Evolutionary conservation across 106 monocot genomes (phyloP).

Genomic region (Allium sativum): DNA sequence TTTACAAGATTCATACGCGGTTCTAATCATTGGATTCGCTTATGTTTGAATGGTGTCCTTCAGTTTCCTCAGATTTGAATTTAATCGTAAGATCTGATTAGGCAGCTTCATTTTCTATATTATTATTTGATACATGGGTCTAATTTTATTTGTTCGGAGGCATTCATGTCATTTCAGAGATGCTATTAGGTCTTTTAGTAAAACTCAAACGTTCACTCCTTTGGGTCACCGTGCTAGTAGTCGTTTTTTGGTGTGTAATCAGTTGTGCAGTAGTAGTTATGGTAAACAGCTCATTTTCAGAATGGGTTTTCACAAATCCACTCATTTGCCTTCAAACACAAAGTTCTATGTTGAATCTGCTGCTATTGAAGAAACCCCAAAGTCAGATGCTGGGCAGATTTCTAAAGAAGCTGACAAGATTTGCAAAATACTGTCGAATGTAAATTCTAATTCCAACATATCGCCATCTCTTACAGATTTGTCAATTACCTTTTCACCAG

Average conservation of each 20-base stretch:
- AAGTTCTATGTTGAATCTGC: slow-evolving; percentile 29
- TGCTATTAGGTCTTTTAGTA: background rate
- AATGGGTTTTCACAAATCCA: slow-evolving; percentile 1
- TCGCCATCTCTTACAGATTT: slow-evolving; percentile 24
- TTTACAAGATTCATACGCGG: background rate
- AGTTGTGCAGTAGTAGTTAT: background rate
- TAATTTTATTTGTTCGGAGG: background rate
- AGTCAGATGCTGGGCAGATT: slow-evolving; percentile 1
- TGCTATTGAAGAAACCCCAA: background rate
- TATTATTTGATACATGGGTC: slow-evolving; percentile 1
- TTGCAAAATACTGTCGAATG: slow-evolving; percentile 35
- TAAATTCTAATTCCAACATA: slow-evolving; percentile 14
- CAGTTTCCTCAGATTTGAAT: no score
- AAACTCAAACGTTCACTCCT: background rate
- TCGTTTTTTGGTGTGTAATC: background rate
- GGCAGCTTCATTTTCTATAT: background rate
- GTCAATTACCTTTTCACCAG: slow-evolving; percentile 28
- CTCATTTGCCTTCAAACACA: background rate
- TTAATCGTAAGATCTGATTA: background rate
- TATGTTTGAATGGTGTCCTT: background rate
- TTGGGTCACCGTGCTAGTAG: background rate
- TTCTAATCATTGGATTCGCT: background rate
- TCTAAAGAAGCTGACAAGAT: slow-evolving; percentile 47
- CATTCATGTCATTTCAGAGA: background rate
- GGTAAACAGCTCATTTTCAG: background rate